phyloP scores from a whole-genome alignment of 78 protist genomes.

The Speleostelium caveatum region DNA sequence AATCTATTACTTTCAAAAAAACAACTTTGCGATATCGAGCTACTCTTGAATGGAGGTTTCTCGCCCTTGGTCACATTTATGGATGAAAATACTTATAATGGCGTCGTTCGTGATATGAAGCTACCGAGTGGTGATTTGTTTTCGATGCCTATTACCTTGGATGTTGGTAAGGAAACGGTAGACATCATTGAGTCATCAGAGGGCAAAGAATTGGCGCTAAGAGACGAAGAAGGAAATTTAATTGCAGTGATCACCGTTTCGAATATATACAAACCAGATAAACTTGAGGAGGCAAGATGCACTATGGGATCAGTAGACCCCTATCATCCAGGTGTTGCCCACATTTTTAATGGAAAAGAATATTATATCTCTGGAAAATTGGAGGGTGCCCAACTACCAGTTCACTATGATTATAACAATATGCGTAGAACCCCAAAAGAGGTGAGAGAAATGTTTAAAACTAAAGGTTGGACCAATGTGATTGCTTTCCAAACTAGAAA shows the following conservation, averaged over 20 bases:
- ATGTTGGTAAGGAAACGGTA: constrained; percentile 16
- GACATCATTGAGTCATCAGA: constrained; percentile 2
- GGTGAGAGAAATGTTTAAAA: constrained; percentile 83
- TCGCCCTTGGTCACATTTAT: constrained; percentile 84
- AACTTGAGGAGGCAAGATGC: constrained; percentile 81
- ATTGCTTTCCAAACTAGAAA: constrained; percentile 96
- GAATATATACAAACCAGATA: constrained; percentile 58
- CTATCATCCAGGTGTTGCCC: constrained; percentile 94
- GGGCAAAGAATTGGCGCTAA: constrained; percentile 7
- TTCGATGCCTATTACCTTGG: constrained; percentile 88
- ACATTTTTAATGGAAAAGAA: constrained; percentile 82
- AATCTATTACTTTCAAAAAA: constrained; percentile 77
- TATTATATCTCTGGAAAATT: constrained; percentile 90
- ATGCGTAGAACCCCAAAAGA: constrained; percentile 88
- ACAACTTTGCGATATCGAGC: constrained; percentile 94
- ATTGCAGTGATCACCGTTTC: constrained; percentile 41
- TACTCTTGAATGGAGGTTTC: constrained; percentile 87
- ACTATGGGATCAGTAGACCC: constrained; percentile 88
- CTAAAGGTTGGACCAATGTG: constrained; percentile 69
- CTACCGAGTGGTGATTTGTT: constrained; percentile 83
- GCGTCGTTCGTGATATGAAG: constrained; percentile 58
- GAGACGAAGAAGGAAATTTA: constrained; percentile 72
- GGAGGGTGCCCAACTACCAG: constrained; percentile 70
- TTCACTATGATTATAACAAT: constrained; percentile 28
- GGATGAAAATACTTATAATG: constrained; percentile 74